Evolutionary conservation across 257 asterid species (phyloP).

Genomic region (Schizonepeta tenuifolia): DNA sequence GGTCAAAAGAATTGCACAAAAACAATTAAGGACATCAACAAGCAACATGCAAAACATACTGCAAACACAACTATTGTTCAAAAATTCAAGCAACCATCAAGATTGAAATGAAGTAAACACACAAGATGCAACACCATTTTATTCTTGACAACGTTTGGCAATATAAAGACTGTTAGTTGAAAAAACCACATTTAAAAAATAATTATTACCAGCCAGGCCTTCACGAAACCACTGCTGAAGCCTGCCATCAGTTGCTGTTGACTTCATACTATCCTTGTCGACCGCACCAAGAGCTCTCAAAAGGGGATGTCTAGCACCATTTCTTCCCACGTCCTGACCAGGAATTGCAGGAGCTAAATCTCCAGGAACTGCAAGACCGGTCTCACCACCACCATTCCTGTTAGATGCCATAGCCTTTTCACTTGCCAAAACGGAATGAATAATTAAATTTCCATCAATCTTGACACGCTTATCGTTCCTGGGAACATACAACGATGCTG

Average conservation of each 20-base stretch:
- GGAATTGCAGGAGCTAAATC: slow-evolving; percentile 61
- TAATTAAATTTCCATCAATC: slow-evolving; percentile 78
- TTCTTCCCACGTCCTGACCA: slow-evolving; percentile 56
- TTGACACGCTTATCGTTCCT: slow-evolving; percentile 78
- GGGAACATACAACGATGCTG: slow-evolving; percentile 77
- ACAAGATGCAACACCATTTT: not conserved
- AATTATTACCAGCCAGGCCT: slow-evolving; percentile 85
- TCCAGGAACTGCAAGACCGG: slow-evolving; percentile 72
- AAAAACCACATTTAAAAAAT: slow-evolving; percentile 5
- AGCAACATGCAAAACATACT: slow-evolving; percentile 26
- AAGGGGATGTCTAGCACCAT: slow-evolving; percentile 50
- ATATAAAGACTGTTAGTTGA: not conserved
- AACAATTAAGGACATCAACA: not conserved
- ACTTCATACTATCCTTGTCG: slow-evolving; percentile 54
- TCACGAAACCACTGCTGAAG: slow-evolving; percentile 98
- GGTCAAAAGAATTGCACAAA: slow-evolving; percentile 2
- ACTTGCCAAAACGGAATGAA: slow-evolving; percentile 73
- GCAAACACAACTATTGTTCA: slow-evolving; percentile 8
- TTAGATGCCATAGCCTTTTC: slow-evolving; percentile 77
- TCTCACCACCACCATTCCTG: slow-evolving; percentile 52
- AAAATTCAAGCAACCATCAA: slow-evolving; percentile 25
- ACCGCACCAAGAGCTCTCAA: slow-evolving; percentile 66
- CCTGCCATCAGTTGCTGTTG: slow-evolving; percentile 72
- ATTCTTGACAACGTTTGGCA: slow-evolving; percentile 7
- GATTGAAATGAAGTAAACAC: slow-evolving; percentile 3